Conservation (phyloP, 352 stramenopile genomes). For the Albugo candida region DNA sequence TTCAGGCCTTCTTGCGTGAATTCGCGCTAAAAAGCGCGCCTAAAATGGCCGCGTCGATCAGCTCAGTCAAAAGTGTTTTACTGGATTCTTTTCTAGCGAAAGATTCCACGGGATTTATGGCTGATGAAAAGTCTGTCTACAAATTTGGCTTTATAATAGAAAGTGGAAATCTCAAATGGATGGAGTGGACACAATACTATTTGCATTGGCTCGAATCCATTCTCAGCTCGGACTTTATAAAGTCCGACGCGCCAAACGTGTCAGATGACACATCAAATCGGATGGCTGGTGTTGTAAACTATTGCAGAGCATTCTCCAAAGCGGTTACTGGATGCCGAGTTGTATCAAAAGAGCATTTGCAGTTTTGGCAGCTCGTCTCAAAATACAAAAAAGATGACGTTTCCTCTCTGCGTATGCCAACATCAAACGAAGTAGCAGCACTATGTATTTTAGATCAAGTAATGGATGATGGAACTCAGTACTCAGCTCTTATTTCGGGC, state of each 20-base stretch:
- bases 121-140: constrained; percentile 30
- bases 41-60: constrained; percentile 3
- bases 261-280: not conserved
- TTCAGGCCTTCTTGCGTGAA: constrained; percentile 38
- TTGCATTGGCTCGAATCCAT: constrained; percentile 20
- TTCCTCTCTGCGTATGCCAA: constrained; percentile 17
- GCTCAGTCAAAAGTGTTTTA: not conserved
- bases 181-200: constrained; percentile 47
- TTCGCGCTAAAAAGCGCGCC: constrained; percentile 16
- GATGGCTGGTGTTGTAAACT: not conserved
- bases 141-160: constrained; percentile 44
- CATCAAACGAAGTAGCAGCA: constrained; percentile 12
- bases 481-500: constrained; percentile 20
- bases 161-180: constrained; percentile 41
- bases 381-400: too few relatives aligned
- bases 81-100: not conserved
- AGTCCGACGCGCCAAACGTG: not conserved
- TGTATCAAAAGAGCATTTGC: too few relatives aligned
- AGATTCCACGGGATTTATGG: not conserved
- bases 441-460: constrained; percentile 29
- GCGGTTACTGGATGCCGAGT: not conserved
- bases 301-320: not conserved
- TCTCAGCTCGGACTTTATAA: constrained; percentile 2
- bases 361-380: too few relatives aligned
- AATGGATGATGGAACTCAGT: constrained; percentile 11